Conservation (phyloP, 2,329 filamentous ascomycete genomes). For the Colletotrichum noveboracense region DNA sequence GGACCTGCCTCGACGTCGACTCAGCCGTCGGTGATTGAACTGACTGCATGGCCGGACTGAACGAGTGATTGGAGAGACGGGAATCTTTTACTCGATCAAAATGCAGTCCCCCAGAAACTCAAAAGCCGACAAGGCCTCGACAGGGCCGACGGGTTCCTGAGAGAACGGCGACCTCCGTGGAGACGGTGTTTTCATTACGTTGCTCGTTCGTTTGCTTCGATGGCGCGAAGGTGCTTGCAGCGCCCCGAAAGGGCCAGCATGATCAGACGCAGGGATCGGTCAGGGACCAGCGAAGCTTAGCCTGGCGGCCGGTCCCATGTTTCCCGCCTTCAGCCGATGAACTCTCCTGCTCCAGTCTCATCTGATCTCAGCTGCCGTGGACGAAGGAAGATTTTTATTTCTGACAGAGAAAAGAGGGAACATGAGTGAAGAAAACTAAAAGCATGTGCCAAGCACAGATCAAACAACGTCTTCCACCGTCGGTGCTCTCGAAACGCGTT, state of each 20-base stretch:
- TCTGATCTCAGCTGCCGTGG: not conserved
- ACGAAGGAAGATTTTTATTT: not conserved
- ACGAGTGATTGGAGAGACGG: not conserved
- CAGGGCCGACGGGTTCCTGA: not conserved
- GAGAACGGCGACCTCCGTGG: slow-evolving; percentile 4
- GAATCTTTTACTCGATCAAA: slow-evolving; percentile 8
- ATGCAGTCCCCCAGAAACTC: not conserved
- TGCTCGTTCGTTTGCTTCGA: not conserved
- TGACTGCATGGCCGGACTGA: not conserved
- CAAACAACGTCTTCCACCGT: not conserved
- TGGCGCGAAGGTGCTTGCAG: not conserved
- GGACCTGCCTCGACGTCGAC: not conserved
- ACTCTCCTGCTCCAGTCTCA: not conserved
- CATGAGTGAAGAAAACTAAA: not conserved
- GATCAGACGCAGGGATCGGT: slow-evolving; percentile 2
- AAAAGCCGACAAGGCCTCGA: not conserved
- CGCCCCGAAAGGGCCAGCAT: not conserved
- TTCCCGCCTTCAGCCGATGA: not conserved
- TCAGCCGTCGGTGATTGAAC: not conserved
- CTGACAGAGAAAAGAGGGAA: not conserved
- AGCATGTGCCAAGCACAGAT: not conserved
- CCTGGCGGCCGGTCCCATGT: not conserved
- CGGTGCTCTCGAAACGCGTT: not conserved
- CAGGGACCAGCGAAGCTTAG: slow-evolving; percentile 15
- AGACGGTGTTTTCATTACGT: slow-evolving; percentile 13